phyloP scores from a whole-genome alignment of 2,329 filamentous ascomycete genomes.

The Fusarium coffeatum region DNA sequence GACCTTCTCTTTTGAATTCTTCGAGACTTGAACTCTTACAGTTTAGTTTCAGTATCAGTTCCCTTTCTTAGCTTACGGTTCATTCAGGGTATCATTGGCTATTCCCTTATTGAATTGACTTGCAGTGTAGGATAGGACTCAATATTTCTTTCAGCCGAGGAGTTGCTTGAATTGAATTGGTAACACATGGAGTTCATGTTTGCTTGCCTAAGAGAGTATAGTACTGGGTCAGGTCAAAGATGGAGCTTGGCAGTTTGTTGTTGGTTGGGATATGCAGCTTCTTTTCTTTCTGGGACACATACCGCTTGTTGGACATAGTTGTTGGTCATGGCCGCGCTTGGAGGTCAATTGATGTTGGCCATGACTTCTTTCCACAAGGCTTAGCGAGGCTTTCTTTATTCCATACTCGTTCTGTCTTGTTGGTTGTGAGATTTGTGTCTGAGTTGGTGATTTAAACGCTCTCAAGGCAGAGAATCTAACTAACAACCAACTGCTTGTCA shows the following conservation, averaged over 20 bases:
- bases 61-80: slow-evolving; percentile 7
- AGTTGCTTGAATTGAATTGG: background rate
- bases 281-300: background rate
- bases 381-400: slow-evolving; percentile 16
- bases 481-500: background rate
- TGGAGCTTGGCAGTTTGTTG: slow-evolving; percentile 1
- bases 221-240: background rate
- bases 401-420: background rate
- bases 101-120: background rate
- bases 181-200: background rate
- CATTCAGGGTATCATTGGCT: slow-evolving; percentile 16
- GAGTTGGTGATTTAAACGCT: background rate
- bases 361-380: background rate
- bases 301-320: slow-evolving; percentile 14
- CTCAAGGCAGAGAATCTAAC: background rate
- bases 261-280: slow-evolving; percentile 5
- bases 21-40: background rate
- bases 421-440: background rate
- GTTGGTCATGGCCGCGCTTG: slow-evolving; percentile 24
- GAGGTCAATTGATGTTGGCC: background rate
- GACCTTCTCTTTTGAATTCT: slow-evolving; percentile 3
- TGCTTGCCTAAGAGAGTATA: background rate
- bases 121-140: background rate
- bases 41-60: slow-evolving; percentile 18
- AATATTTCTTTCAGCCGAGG: background rate